Conservation (phyloP, 225 moss, liverwort and hornwort species). For the Pseudoscleropodium purum region DNA sequence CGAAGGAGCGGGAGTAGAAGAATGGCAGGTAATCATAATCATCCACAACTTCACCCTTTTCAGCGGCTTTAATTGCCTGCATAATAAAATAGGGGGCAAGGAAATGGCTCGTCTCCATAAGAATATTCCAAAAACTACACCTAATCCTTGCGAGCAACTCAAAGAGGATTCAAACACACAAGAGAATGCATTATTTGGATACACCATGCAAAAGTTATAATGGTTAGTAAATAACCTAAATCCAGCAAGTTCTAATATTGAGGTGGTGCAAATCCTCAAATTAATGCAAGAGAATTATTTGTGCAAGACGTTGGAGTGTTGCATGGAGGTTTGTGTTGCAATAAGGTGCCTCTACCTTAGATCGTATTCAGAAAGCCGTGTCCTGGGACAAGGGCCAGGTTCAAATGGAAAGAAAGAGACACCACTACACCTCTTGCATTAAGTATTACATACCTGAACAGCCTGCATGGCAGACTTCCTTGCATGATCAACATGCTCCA, state of each 20-base stretch:
- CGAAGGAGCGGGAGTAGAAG: conserved; percentile 86
- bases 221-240: background rate
- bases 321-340: background rate
- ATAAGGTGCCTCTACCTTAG: background rate
- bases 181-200: background rate
- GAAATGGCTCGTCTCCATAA: background rate
- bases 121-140: background rate
- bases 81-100: background rate
- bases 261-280: background rate
- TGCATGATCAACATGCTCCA: conserved; percentile 88
- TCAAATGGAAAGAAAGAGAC: background rate
- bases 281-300: background rate
- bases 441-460: conserved; percentile 18
- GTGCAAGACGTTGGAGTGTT: background rate
- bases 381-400: background rate
- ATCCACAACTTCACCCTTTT: conserved; percentile 45
- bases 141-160: background rate
- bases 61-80: conserved; percentile 38
- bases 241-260: background rate
- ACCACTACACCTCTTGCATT: background rate
- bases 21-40: conserved; percentile 85
- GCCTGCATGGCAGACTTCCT: conserved; percentile 68
- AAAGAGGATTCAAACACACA: background rate
- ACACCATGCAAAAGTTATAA: background rate
- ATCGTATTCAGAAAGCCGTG: background rate